Conservation (phyloP, 495 filamentous ascomycete genomes). For the Neurospora sp. region DNA sequence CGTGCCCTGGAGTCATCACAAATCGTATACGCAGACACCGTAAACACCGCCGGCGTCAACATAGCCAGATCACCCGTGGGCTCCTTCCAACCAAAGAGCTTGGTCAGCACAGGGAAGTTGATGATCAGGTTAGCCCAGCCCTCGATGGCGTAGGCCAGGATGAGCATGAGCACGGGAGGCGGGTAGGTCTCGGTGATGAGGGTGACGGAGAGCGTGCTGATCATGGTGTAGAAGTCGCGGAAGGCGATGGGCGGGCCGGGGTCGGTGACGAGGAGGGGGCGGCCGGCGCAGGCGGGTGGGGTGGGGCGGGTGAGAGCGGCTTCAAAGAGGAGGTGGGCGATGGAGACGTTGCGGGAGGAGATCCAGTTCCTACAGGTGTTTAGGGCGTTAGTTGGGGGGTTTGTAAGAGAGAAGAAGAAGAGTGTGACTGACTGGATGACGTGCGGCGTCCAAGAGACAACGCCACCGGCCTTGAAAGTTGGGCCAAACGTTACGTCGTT, state of each 20-base stretch:
- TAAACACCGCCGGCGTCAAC: slow-evolving; percentile 43
- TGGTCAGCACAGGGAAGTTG: slow-evolving; percentile 23
- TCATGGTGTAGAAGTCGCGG: slow-evolving; percentile 21
- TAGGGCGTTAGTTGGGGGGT: background rate
- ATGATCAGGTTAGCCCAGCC: slow-evolving; percentile 21
- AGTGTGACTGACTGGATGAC: slow-evolving; percentile 28
- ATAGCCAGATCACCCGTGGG: slow-evolving; percentile 25
- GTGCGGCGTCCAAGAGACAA: slow-evolving; percentile 35
- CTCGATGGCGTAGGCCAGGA: slow-evolving; percentile 41
- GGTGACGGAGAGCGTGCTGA: slow-evolving; percentile 14
- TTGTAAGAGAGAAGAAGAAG: background rate
- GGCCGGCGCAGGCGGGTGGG: slow-evolving; percentile 29
- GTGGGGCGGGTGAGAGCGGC: slow-evolving; percentile 31
- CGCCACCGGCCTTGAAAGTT: slow-evolving; percentile 10
- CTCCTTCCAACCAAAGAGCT: slow-evolving; percentile 26
- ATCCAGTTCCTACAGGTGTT: slow-evolving; percentile 31
- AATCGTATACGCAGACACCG: slow-evolving; percentile 31
- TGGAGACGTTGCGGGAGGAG: slow-evolving; percentile 44
- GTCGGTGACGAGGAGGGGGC: slow-evolving; percentile 34
- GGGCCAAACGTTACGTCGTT: slow-evolving; percentile 32
- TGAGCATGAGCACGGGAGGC: slow-evolving; percentile 35
- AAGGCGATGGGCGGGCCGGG: slow-evolving; percentile 23
- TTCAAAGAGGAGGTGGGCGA: slow-evolving; percentile 48
- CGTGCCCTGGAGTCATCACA: slow-evolving; percentile 39
- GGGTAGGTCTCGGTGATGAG: slow-evolving; percentile 20